Percentiles rank a stretch among this genome's conserved stretches.
phyloP scores from a whole-genome alignment of 345 rosid species.

The Viola odorata region DNA sequence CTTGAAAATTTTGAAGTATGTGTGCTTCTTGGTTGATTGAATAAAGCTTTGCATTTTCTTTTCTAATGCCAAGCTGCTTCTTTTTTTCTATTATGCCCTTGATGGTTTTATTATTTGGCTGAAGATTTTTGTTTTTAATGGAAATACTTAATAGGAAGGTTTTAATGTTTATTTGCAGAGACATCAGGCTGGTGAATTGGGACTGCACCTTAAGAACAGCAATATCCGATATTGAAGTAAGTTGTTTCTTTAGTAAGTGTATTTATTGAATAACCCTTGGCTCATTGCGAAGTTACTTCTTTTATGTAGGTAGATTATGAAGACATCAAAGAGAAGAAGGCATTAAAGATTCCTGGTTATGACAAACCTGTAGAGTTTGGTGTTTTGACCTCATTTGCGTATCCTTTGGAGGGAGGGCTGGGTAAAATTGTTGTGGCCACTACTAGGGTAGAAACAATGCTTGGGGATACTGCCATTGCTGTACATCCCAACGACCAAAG shows the following conservation, averaged over 20 bases:
- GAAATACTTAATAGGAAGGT: neutral
- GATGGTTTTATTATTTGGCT: too few relatives aligned
- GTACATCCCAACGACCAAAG: constrained; percentile 84
- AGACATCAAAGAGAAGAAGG: constrained; percentile 67
- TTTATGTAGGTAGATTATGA: constrained; percentile 67
- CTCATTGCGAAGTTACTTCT: constrained; percentile 19
- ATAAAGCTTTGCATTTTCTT: neutral
- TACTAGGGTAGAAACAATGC: constrained; percentile 96
- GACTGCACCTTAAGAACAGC: constrained; percentile 81
- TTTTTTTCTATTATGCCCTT: too few relatives aligned
- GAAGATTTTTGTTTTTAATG: neutral
- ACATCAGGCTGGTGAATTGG: constrained; percentile 82
- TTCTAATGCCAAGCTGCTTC: neutral
- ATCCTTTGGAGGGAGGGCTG: constrained; percentile 67
- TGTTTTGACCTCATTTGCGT: constrained; percentile 81
- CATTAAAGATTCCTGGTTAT: constrained; percentile 68
- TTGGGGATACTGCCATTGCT: constrained; percentile 95
- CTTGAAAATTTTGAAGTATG: neutral
- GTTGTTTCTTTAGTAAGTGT: constrained; percentile 14
- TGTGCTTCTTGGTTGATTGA: neutral
- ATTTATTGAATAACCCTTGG: constrained; percentile 10
- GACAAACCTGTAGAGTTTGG: constrained; percentile 91
- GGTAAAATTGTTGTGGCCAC: constrained; percentile 97
- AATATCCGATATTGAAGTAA: constrained; percentile 86
- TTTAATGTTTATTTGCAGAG: constrained; percentile 44